phyloP scores from a whole-genome alignment of 1,284 basidiomycete species.

The Cutaneotrichosporon sp. region DNA sequence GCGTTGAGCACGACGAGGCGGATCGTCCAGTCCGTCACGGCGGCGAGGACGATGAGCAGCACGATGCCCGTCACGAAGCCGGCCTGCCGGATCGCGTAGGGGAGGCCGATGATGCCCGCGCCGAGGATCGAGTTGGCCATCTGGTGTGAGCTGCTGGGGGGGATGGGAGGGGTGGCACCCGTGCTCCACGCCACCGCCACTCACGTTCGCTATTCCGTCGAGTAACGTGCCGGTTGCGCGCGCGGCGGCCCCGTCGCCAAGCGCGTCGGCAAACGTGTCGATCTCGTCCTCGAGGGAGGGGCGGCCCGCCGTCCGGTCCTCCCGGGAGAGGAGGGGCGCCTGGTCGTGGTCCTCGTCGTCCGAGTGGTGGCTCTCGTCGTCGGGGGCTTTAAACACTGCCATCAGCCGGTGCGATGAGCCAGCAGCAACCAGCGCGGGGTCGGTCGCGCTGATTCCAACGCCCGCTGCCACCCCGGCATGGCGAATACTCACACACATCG shows the following conservation, averaged over 20 bases:
- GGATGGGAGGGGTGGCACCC: no score
- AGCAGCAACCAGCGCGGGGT: no score
- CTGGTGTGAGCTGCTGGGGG: conserved; percentile 37
- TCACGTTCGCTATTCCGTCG: conserved; percentile 53
- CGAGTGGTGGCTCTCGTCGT: conserved; percentile 23
- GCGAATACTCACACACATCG: neutral
- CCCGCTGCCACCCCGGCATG: neutral
- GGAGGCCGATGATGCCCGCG: conserved; percentile 91
- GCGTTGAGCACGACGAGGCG: conserved; percentile 93
- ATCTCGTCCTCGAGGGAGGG: conserved; percentile 9
- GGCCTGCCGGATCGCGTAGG: conserved; percentile 89
- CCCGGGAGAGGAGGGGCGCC: conserved; percentile 27
- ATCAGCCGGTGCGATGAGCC: no score
- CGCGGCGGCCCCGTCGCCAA: conserved; percentile 34
- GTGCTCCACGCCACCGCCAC: no score
- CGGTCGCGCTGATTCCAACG: no score
- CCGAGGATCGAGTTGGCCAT: conserved; percentile 93
- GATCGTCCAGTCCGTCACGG: conserved; percentile 97
- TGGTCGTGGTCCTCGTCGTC: conserved; percentile 31
- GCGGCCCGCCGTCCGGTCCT: conserved; percentile 22
- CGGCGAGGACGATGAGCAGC: conserved; percentile 76
- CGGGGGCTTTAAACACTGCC: conserved; percentile 39
- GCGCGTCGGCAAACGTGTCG: conserved; percentile 21
- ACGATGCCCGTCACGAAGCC: conserved; percentile 85
- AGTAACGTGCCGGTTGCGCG: conserved; percentile 43